These are phyloP conservation scores for Ambrosiella beaveri DNA, from an alignment of 2,329 filamentous ascomycete species.

Conservation along the genomic window DNA sequence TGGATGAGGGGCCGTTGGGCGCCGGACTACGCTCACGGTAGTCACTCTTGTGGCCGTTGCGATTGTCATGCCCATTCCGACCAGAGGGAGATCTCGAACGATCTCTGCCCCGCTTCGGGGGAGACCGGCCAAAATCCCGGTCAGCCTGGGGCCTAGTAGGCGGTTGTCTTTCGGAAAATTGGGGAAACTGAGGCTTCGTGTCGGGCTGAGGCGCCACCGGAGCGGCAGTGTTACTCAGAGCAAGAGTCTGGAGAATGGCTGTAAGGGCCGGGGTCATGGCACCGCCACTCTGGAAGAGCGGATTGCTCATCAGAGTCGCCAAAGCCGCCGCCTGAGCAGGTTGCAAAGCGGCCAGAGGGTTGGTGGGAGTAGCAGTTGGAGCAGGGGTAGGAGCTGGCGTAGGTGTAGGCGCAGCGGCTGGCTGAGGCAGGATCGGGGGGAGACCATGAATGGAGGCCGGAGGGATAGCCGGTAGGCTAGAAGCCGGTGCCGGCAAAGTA, in stretches of 20 bases:
- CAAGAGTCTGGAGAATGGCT: constrained; percentile 11
- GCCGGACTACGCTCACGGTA: constrained; percentile 50
- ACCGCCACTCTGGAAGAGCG: constrained; percentile 5
- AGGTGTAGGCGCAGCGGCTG: neutral
- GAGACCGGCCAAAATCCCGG: constrained; percentile 36
- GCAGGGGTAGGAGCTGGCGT: constrained; percentile 16
- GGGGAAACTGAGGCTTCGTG: neutral
- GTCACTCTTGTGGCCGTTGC: constrained; percentile 35
- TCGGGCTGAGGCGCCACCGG: neutral
- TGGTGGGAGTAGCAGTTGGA: constrained; percentile 9
- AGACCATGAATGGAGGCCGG: neutral
- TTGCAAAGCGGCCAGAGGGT: neutral
- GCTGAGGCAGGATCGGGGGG: constrained; percentile 12
- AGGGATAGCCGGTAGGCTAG: neutral
- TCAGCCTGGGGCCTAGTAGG: constrained; percentile 11
- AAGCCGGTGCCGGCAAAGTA: neutral
- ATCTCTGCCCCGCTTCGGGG: constrained; percentile 37
- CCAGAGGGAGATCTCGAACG: constrained; percentile 47
- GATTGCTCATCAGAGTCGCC: constrained; percentile 8
- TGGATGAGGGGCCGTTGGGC: constrained; percentile 19
- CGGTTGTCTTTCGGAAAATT: neutral
- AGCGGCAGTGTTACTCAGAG: constrained; percentile 2
- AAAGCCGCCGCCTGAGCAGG: constrained; percentile 10
- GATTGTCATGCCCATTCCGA: neutral
- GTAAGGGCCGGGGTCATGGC: constrained; percentile 6